Percentiles rank a stretch among this genome's conserved stretches.
These are phyloP conservation scores for Apiospora koreana DNA, from an alignment of 2,329 filamentous ascomycete genomes.

Conservation along the genomic window DNA sequence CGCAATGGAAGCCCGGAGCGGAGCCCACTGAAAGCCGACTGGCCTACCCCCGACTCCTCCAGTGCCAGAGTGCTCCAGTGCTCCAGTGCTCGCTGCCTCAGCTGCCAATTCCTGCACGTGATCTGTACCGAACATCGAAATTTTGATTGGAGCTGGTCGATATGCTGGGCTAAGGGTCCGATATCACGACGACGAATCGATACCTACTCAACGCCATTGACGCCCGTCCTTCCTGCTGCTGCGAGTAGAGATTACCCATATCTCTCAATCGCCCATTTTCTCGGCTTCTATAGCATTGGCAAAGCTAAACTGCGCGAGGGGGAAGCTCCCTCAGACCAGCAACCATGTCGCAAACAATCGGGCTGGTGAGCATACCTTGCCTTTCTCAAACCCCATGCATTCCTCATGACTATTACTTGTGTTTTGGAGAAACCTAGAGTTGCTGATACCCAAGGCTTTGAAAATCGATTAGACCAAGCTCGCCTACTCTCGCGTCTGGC, in stretches of 20 bases:
- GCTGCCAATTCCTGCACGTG: constrained; percentile 9
- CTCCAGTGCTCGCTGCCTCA: too few relatives aligned
- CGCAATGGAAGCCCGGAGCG: neutral
- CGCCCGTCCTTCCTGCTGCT: neutral
- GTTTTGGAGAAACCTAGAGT: neutral
- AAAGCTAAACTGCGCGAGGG: constrained; percentile 6
- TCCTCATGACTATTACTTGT: neutral
- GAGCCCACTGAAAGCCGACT: constrained; percentile 9
- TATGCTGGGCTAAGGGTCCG: neutral
- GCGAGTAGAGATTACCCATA: neutral
- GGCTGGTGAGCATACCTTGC: constrained; percentile 57
- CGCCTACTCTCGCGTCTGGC: constrained; percentile 95
- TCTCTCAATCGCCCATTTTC: neutral
- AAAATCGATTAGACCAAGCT: constrained; percentile 72
- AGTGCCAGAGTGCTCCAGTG: too few relatives aligned
- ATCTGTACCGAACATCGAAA: constrained; percentile 9
- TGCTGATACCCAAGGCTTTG: neutral
- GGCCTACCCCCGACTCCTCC: constrained; percentile 9
- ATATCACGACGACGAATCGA: neutral
- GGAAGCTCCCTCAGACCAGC: constrained; percentile 28
- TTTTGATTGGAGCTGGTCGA: neutral
- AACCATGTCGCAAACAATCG: constrained; percentile 78
- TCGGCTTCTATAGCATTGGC: neutral
- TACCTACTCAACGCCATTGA: neutral
- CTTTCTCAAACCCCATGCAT: neutral